phyloP scores from a whole-genome alignment of 305 asterid species.

The Striga hermonthica region DNA sequence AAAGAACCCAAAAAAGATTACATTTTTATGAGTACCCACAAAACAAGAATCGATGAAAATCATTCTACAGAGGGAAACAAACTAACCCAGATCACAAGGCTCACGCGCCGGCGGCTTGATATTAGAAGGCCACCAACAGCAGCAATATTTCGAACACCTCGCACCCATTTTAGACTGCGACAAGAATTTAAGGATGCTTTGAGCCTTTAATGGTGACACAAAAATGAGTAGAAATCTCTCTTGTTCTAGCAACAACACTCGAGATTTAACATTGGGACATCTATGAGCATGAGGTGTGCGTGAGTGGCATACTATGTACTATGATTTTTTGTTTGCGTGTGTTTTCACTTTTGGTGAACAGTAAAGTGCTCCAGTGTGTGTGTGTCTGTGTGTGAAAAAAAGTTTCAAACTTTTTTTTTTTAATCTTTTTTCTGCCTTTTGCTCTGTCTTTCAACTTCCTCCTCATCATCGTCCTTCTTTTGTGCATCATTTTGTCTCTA shows the following conservation, averaged over 20 bases:
- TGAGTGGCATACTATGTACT: slow-evolving; percentile 32
- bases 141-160: slow-evolving; percentile 58
- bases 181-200: neutral
- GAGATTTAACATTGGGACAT: slow-evolving; percentile 20
- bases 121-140: slow-evolving; percentile 66
- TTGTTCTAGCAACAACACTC: slow-evolving; percentile 1
- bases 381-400: slow-evolving; percentile 22
- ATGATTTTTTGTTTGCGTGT: slow-evolving; percentile 30
- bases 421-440: slow-evolving; percentile 33
- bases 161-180: slow-evolving; percentile 53
- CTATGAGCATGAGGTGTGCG: slow-evolving; percentile 35
- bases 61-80: neutral
- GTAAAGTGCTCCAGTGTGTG: slow-evolving; percentile 24
- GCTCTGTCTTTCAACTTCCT: slow-evolving; percentile 39
- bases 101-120: slow-evolving; percentile 53
- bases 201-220: slow-evolving; percentile 3
- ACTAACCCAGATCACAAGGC: slow-evolving; percentile 54
- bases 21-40: neutral
- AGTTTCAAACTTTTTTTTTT: neutral
- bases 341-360: slow-evolving; percentile 27
- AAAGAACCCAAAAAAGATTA: slow-evolving; percentile 8
- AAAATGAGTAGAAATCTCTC: neutral
- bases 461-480: slow-evolving; percentile 42
- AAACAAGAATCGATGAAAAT: slow-evolving; percentile 10
- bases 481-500: slow-evolving; percentile 26